Conservation (phyloP, 139 green algal species). For the Haematococcus sp. region DNA sequence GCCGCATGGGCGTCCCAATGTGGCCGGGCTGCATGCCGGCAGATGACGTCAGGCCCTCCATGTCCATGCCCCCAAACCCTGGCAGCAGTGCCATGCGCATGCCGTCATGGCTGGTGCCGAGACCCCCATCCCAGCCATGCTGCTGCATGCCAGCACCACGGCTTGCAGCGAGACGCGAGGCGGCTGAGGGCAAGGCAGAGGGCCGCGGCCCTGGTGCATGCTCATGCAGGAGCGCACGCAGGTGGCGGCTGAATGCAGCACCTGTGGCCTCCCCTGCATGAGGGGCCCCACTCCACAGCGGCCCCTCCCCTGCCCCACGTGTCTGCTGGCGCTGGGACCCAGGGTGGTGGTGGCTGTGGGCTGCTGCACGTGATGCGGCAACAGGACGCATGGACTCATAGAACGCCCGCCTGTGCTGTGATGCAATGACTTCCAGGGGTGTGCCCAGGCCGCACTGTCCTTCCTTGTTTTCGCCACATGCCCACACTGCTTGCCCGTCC, state of each 20-base stretch:
- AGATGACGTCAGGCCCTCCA: constrained; percentile 8
- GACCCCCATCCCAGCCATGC: background rate
- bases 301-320: background rate
- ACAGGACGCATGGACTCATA: constrained; percentile 19
- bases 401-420: constrained; percentile 49
- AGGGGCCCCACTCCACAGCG: too few species aligned
- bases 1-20: constrained; percentile 38
- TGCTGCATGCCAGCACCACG: background rate
- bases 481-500: constrained; percentile 42
- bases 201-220: too few species aligned
- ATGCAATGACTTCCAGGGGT: constrained; percentile 49
- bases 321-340: background rate
- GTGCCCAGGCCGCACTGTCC: constrained; percentile 60
- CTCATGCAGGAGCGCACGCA: too few species aligned
- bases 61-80: constrained; percentile 24
- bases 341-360: background rate
- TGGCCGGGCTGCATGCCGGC: constrained; percentile 36
- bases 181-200: background rate
- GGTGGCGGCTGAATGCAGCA: too few species aligned
- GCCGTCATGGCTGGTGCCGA: constrained; percentile 6
- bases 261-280: background rate
- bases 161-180: background rate
- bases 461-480: constrained; percentile 57
- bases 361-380: background rate
- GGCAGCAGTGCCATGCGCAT: constrained; percentile 15